These are phyloP conservation scores for Mayamaea pseudoterrestris DNA, from an alignment of 108 stramenopile species.

Conservation along the genomic window DNA sequence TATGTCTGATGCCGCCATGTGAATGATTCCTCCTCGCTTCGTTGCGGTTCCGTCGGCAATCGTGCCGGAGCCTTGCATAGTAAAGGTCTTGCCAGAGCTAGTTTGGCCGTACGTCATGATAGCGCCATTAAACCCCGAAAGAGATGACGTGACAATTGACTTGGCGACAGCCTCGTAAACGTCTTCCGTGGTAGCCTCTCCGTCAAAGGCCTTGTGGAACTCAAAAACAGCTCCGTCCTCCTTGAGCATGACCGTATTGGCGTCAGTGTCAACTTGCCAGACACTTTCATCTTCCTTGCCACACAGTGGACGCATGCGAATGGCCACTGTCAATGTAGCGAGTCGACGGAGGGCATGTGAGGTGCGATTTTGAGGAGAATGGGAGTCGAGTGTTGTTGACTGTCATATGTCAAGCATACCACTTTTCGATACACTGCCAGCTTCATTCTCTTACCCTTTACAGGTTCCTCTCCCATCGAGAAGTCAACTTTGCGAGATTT, in stretches of 20 bases:
- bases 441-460: no score
- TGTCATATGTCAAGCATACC: no score
- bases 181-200: neutral
- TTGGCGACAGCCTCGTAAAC: conserved; percentile 5
- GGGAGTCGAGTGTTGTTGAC: no score
- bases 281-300: conserved; percentile 1
- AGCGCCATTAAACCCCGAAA: conserved; percentile 95
- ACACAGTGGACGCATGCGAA: conserved; percentile 8
- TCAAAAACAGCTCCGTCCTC: neutral
- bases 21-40: conserved; percentile 77
- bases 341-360: no score
- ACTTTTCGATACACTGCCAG: no score
- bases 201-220: conserved; percentile 4
- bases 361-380: no score
- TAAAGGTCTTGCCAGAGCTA: conserved; percentile 86
- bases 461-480: no score
- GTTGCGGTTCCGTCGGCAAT: conserved; percentile 17
- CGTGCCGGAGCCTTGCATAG: conserved; percentile 86
- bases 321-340: no score
- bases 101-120: conserved; percentile 99
- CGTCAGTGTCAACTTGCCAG: conserved; percentile 50
- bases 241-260: conserved; percentile 53
- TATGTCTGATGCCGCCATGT: conserved; percentile 87
- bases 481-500: no score
- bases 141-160: conserved; percentile 18